Evolutionary conservation across 2,329 filamentous ascomycete species (phyloP).

Genomic region (Microascus cirrosus): DNA sequence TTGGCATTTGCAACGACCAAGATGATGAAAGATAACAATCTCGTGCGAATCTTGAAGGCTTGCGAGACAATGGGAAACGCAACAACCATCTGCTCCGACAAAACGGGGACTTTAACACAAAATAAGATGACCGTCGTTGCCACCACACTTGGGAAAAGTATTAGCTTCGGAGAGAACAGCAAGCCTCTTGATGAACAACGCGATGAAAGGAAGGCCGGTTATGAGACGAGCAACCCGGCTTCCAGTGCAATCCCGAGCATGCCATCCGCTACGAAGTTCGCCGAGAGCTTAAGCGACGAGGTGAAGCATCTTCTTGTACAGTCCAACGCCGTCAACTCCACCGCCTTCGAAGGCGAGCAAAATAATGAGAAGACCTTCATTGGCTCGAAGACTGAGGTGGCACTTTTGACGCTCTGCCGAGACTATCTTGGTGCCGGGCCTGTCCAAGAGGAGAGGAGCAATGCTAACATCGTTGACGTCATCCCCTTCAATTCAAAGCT

Average conservation of each 20-base stretch:
- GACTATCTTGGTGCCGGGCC: conserved; percentile 37
- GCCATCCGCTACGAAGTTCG: conserved; percentile 23
- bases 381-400: conserved; percentile 46
- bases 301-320: conserved; percentile 20
- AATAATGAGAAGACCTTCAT: conserved; percentile 32
- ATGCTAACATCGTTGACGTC: conserved; percentile 34
- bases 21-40: conserved; percentile 60
- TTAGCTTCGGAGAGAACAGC: conserved; percentile 17
- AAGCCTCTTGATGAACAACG: not conserved
- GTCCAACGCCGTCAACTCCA: conserved; percentile 44
- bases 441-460: conserved; percentile 31
- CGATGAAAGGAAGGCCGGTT: conserved; percentile 1
- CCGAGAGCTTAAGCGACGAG: conserved; percentile 2
- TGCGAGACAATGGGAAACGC: conserved; percentile 66
- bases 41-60: conserved; percentile 55
- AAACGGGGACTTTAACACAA: conserved; percentile 32
- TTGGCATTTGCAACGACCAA: conserved; percentile 58
- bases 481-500: conserved; percentile 43
- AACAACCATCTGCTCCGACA: conserved; percentile 65
- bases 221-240: not conserved
- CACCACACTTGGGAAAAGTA: conserved; percentile 43
- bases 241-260: conserved; percentile 9
- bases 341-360: conserved; percentile 41
- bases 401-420: conserved; percentile 36
- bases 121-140: conserved; percentile 69